Evolutionary conservation across 805 yeast species (phyloP), one percentile per base, ranked within the genome.

Genomic region (Saccharomycopsis sp.): DNA sequence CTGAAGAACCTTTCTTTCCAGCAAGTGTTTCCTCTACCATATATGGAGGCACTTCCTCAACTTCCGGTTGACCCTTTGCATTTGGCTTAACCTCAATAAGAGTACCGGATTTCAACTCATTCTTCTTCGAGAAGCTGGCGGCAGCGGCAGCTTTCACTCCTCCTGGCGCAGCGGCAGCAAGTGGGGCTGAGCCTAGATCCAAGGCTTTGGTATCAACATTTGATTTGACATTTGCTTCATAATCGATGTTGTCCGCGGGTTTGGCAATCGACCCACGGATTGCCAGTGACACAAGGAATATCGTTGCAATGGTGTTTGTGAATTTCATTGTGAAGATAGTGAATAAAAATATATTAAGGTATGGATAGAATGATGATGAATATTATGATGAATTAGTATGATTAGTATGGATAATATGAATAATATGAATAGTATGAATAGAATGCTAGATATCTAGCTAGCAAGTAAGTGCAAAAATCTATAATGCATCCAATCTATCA

Each of bases 181-280:
- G 38, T 7, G 38, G 12, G 5, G 38, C 38, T 20, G 55, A 17
- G 23, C 44, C 56, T 1, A 51, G 19, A 42, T 58, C 60, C 7
- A 58, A 19, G 25, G 58, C 29, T 44, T 58, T 58, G 12, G 61
- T 41, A 51, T 58, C 61, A 44, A 58, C 14, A 15, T 58, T 58
- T 5, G 60, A 58, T 15, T 25, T 22, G 15, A 56, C 58, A 14
- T 52, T 51, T 24, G 47, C 41, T 23, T 56, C 57, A 35, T 14
- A 29, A n/a, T 25, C 34, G 23, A 34, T 25, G 14, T 12, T 29
- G 12, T 29, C 38, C 5, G 38, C 12, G 38, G 5, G 9, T 29
- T 29, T 29, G 38, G 38, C 38, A 29, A 29, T 5, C 38, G 12
- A 12, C 5, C 38, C 38, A 12, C 12, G 38, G 5, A 29, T 29